Evolutionary conservation across 1,139 yeast genomes (phyloP), one percentile per base, ranked within the genome.

Genomic region (Kurtzmaniella quercitrusa): DNA sequence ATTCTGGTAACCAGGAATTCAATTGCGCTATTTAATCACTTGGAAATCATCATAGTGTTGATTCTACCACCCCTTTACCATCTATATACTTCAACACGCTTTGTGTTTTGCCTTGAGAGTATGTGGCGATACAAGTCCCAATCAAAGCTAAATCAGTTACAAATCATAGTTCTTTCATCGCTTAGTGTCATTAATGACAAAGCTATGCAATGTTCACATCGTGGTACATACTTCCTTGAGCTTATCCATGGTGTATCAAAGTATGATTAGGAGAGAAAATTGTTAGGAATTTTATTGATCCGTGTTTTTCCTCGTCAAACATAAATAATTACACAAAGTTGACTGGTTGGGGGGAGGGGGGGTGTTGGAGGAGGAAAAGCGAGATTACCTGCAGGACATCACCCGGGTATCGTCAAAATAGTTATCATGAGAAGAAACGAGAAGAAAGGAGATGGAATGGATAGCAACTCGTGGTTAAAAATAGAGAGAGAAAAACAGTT

Each of bases 221-320:
- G 3, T 36, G 29, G 37, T 62, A 72, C 78, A 55, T 72, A 73
- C 79, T 57, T 73, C 79, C 67, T 72, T 73, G 52, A 73, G 74
- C 62, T 72, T 73, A 56, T 73, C 78, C 77, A 73, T 73, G 43
- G 42, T 54, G 23, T 17, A 11, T 27, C 31, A 27, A 27, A 45
- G 43, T 40, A 43, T 18, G 33, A 36, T 41, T 19, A 27, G n/a
- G n/a, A 33, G 17, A 18, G 41, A 31, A 16, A 31, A 31, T 31
- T 14, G 36, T 9, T 31, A 31, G 11, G 36, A 31, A 31, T 9
- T 37, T 19, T 34, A 38, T 33, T 43, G 45, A 43, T 43, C 40
- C 45, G 45, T 43, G 43, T 41, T 40, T 43, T 39, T 37, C n/a
- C 43, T 43, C 46, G 46, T 43, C 46, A 43, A 38, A 23, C 34